A percentile compares a stretch with the other conserved stretches of the same genome.
Evolutionary conservation across 1,284 basidiomycete genomes (phyloP).

Genomic region (Leccinum insigne): DNA sequence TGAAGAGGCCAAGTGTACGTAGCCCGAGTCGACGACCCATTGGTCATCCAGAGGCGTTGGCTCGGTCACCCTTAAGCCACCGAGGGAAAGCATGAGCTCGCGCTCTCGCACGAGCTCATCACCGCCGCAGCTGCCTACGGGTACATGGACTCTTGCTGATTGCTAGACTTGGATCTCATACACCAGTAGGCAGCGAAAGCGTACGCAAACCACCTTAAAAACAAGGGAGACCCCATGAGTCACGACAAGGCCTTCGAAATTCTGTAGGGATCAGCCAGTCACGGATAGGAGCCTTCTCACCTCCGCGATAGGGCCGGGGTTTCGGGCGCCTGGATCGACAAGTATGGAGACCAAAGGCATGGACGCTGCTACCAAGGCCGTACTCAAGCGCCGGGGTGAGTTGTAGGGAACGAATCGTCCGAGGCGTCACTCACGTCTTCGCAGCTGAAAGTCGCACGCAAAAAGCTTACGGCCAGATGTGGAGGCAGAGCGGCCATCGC

Average conservation of each 20-base stretch:
- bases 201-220: slow-evolving; percentile 24
- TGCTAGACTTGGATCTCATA: neutral
- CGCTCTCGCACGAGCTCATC: no score
- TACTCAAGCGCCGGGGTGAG: slow-evolving; percentile 25
- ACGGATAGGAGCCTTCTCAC: neutral
- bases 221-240: slow-evolving; percentile 22
- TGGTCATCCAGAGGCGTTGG: no score
- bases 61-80: no score
- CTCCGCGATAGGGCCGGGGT: slow-evolving; percentile 23
- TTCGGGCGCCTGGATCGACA: slow-evolving; percentile 28
- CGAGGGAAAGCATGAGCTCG: no score
- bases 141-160: neutral
- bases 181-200: slow-evolving; percentile 29
- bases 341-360: slow-evolving; percentile 28
- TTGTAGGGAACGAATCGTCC: neutral
- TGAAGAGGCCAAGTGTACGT: no score
- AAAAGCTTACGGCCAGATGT: slow-evolving; percentile 12
- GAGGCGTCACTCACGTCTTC: slow-evolving; percentile 2
- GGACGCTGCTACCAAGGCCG: slow-evolving; percentile 19
- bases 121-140: slow-evolving; percentile 25
- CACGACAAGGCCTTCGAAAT: slow-evolving; percentile 27
- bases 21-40: no score
- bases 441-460: slow-evolving; percentile 17
- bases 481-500: neutral
- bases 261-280: slow-evolving; percentile 18